Evolutionary conservation across 2,329 filamentous ascomycete genomes (phyloP), one percentile per base, ranked within the genome.

Genomic region (Xenoacremonium recifei): DNA sequence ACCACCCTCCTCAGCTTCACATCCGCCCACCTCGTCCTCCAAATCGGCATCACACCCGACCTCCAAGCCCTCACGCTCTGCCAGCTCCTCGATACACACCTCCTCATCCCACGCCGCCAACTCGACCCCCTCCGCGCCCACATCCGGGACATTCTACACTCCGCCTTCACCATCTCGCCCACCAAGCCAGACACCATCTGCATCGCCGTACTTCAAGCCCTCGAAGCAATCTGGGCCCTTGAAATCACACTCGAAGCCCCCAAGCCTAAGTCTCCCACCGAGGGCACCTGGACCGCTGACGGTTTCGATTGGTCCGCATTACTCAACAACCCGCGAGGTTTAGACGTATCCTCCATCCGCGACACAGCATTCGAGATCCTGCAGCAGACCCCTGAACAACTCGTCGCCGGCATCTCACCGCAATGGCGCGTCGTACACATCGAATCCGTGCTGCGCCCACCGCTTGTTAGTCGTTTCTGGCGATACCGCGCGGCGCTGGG

Each of bases 381-480:
- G 3, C 39, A 31, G n/a, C 43, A 42, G 39, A 45, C 39, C 1
- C 43, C 40, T 4, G 25, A 41, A n/a, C 34, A 45, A 21, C 19
- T 49, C 12, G 33, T 38, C 12, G 20, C 33, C 7, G 46, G 21
- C 6, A 51, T 47, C 7, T 39, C 35, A 10, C 25, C 36, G 6
- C 15, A 23, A 12, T 45, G 41, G 46, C 60, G 67, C 5, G 57
- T 68, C 27, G 53, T 70, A 5, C 65, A 71, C 32, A 57, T 69
- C 9, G 66, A 71, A 43, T 63, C 64, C 23, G 55, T 71, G 6
- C 39, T 70, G 21, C 63, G 67, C 9, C 44, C 46, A 2, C 57
- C 65, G 20, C 53, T 70, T 4, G 49, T 61, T 6, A 20, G 32
- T 1, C 55, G 52, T 6, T 70, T 70, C 46, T 40, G 55, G 23